phyloP scores from a whole-genome alignment of 1,284 basidiomycete genomes.

The Ustilago lituana region DNA sequence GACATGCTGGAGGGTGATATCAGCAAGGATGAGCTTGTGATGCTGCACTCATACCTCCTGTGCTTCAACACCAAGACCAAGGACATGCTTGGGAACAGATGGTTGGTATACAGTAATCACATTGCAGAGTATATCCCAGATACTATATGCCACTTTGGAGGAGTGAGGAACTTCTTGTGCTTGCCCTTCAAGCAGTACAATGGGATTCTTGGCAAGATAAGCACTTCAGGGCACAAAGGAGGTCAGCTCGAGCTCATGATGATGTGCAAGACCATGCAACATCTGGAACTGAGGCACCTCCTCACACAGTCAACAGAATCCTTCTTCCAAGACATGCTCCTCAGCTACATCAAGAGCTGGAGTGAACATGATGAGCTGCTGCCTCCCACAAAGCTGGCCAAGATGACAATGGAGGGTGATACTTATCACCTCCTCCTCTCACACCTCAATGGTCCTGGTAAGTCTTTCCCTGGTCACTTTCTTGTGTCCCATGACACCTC shows the following conservation, averaged over 20 bases:
- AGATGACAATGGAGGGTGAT: not conserved
- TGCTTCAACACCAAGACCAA: not conserved
- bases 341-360: not conserved
- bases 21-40: not conserved
- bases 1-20: not conserved
- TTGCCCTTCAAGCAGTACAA: not conserved
- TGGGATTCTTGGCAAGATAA: not conserved
- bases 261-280: not conserved
- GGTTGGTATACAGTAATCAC: conserved; percentile 1
- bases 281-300: not conserved
- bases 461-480: not conserved
- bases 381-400: not conserved
- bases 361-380: not conserved
- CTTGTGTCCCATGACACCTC: not conserved
- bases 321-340: not conserved
- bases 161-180: not conserved
- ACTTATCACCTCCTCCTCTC: not conserved
- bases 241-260: not conserved
- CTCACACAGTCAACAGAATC: not conserved
- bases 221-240: not conserved
- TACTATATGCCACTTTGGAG: not conserved
- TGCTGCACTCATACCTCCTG: not conserved
- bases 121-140: conserved; percentile 3
- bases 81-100: not conserved
- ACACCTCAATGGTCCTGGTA: not conserved